Evolutionary conservation across 805 yeast genomes (phyloP), one percentile per base, ranked within the genome.

Genomic region (Hanseniaspora singularis): DNA sequence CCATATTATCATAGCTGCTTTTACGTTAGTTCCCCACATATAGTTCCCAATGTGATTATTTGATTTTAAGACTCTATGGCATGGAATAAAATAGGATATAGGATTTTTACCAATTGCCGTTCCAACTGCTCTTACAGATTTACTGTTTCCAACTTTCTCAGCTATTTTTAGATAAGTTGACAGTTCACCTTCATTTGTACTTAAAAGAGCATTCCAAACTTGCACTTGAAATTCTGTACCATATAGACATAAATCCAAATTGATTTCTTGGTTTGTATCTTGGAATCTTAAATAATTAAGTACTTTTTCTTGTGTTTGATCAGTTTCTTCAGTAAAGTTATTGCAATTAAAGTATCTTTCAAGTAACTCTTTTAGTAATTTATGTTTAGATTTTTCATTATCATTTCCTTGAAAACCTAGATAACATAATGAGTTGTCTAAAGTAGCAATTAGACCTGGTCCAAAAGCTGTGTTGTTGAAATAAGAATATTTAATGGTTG

Each of bases 51-150:
- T 70, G 14, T 67, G 62, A 10, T 64, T 54, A 23, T 56, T 57
- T 6, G 55, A 54, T 12, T 64, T 59, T 18, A 67, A 34, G 1
- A 68, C 67, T 40, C 72, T 54, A 53, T 70, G 73, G 52, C 74
- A 69, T 1, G 74, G 73, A 4, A 70, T 57, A 4, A 69, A 27
- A 4, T 68, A 38, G 2, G 71, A 67, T 10, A 69, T 52, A 22
- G 57, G 58, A 52, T 70, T 70, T 16, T 65, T 58, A 3, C 65
- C 69, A 38, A 69, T 63, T 2, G 71, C 67, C 33, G 61, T 60
- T 0, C 70, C 74, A 6, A 70, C 61, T 2, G 65, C 70, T 31
- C 74, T 55, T 22, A 60, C 57, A 11, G 64, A 58, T 0, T 51
- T 57, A 0, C 63, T 58, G 37, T 53, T 53, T 1, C 62, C 61